Base-by-base conservation (phyloP, 108 stramenopile genomes). In the Pseudonitzschia delicatissima region DNA sequence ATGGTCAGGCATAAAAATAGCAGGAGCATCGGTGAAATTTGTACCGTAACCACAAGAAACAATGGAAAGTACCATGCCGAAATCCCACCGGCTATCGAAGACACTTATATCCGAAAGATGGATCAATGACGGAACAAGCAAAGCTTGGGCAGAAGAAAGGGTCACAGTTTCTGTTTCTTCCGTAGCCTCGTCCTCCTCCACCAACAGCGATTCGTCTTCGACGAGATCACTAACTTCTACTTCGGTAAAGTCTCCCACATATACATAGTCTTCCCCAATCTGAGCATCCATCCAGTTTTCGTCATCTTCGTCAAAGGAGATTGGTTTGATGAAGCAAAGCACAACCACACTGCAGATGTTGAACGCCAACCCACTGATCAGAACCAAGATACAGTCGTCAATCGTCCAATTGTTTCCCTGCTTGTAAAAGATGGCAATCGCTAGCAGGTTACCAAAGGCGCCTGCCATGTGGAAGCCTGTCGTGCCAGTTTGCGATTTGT, bases 371-470 rank as follows among this genome's bases (percentile, higher is more conserved):
- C 72, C 72, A 5, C 57, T 25, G 6, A 29, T 17, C 52, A 73
- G 61, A 2, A 62, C 72, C 3, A 50, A 27, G 5, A 45, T 1
- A 66, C 72, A 73, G 25, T 73, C 45, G 23, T 45, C 32, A 3
- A 51, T 28, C 9, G 57, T 73, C 72, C 72, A 73, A 20, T 58
- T 26, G 23, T 73, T 58, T 1, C 65, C 72, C 35, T 61, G 31
- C 15, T 15, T 2, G 17, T 6, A 7, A 55, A 73, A 73, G 13
- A 73, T n/a, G 13, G 6, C 47, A 32, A 73, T 32, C 2, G 44
- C 39, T 15, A 66, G 26, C 21, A 62, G 2, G 13, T n/a, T n/a
- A n/a, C n/a, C n/a, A n/a, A n/a, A n/a, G n/a, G 58, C 34, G 7
- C 66, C 72, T 17, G 42, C 26, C 27, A 62, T 31, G 37, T 61